Evolutionary conservation across 495 filamentous ascomycete species (phyloP).

Genomic region (Aspergillus baeticus): DNA sequence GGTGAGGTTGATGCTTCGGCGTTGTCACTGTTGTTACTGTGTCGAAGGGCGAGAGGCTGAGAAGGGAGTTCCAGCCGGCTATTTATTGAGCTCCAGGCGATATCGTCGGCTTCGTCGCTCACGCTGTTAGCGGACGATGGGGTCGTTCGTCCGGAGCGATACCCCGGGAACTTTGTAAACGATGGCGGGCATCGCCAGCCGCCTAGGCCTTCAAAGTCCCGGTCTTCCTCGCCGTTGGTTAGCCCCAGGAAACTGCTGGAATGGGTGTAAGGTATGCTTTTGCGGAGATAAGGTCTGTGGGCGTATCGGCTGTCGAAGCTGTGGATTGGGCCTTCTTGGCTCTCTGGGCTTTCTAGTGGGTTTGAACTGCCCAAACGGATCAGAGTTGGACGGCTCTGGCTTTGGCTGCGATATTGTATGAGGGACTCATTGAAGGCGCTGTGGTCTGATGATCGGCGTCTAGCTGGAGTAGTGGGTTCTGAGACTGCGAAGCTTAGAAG

Average conservation of each 20-base stretch:
- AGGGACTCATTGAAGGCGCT: constrained; percentile 15
- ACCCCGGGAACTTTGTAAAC: constrained; percentile 16
- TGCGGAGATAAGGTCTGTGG: constrained; percentile 17
- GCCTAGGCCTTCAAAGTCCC: constrained; percentile 86
- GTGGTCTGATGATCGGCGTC: constrained; percentile 30
- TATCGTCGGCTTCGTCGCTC: constrained; percentile 50
- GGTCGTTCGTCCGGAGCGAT: constrained; percentile 39
- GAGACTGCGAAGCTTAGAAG: constrained; percentile 33
- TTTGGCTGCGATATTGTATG: constrained; percentile 11
- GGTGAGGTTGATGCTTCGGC: constrained; percentile 2
- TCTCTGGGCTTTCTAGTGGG: neutral
- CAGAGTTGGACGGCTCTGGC: constrained; percentile 14
- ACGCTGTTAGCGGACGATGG: constrained; percentile 27
- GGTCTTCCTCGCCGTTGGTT: constrained; percentile 42
- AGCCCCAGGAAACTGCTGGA: constrained; percentile 28
- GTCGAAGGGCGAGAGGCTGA: constrained; percentile 26
- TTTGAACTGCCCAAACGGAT: neutral
- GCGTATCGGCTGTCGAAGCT: neutral
- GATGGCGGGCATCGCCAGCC: constrained; percentile 59
- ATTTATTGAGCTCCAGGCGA: constrained; percentile 72
- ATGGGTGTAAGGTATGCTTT: constrained; percentile 15
- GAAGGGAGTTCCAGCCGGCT: constrained; percentile 67
- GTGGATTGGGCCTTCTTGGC: neutral
- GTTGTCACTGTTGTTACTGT: constrained; percentile 7
- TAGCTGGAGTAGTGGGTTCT: constrained; percentile 29